phyloP scores from a whole-genome alignment of 2,329 filamentous ascomycete species.

The Aspergillus terreus region DNA sequence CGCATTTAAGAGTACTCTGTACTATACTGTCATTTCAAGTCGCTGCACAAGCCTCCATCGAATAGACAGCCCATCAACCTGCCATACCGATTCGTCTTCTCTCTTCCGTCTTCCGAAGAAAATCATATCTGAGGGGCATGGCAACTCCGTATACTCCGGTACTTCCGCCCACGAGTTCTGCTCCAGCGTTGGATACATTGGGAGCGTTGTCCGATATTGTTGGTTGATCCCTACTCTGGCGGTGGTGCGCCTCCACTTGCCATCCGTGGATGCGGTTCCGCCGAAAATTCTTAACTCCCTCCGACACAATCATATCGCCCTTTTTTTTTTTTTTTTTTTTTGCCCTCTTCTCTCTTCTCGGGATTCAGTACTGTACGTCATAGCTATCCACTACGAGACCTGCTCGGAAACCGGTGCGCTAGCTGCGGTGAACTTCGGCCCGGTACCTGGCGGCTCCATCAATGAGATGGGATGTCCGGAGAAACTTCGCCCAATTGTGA shows the following conservation, averaged over 20 bases:
- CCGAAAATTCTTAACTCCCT: constrained; percentile 10
- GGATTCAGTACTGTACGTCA: neutral
- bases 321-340: neutral
- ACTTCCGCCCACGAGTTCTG: too few species aligned
- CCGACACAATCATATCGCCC: neutral
- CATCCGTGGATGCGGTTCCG: constrained; percentile 5
- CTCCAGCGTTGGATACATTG: neutral
- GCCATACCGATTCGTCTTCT: too few species aligned
- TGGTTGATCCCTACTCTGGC: constrained; percentile 9
- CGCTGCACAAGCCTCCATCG: too few species aligned
- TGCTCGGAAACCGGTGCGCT: neutral
- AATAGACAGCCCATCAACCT: too few species aligned
- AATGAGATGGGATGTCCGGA: too few species aligned
- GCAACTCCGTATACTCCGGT: too few species aligned
- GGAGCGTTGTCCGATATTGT: constrained; percentile 1
- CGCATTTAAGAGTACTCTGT: too few species aligned
- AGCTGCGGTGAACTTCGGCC: neutral
- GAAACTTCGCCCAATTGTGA: too few species aligned
- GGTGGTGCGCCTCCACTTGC: constrained; percentile 10
- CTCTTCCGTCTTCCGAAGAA: too few species aligned
- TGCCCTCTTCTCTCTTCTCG: neutral
- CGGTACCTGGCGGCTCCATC: neutral
- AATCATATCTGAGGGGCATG: too few species aligned
- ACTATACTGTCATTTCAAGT: too few species aligned
- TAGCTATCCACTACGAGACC: neutral